phyloP scores from a whole-genome alignment of 2,329 filamentous ascomycete species.

The Penicillium sp. region DNA sequence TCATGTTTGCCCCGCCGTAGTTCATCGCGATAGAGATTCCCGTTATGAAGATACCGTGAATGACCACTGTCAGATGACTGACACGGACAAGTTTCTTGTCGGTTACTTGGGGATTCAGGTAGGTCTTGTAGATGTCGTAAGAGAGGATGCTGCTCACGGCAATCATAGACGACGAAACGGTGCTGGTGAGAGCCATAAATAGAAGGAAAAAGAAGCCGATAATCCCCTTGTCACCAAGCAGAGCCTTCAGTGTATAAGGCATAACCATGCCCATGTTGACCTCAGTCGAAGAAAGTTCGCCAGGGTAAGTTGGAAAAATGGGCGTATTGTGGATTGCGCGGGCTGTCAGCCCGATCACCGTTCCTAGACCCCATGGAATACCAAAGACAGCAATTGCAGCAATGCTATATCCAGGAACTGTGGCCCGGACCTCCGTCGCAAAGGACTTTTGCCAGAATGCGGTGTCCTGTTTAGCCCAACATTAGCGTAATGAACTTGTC shows the following conservation, averaged over 20 bases:
- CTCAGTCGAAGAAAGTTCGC: slow-evolving; percentile 40
- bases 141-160: slow-evolving; percentile 53
- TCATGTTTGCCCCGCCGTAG: slow-evolving; percentile 52
- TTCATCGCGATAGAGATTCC: slow-evolving; percentile 50
- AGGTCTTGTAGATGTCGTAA: slow-evolving; percentile 53
- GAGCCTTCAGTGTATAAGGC: slow-evolving; percentile 47
- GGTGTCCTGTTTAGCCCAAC: slow-evolving; percentile 37
- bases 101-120: slow-evolving; percentile 48
- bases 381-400: slow-evolving; percentile 48
- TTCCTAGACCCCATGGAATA: slow-evolving; percentile 50
- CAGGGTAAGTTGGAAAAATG: slow-evolving; percentile 47
- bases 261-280: slow-evolving; percentile 49
- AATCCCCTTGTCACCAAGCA: slow-evolving; percentile 46
- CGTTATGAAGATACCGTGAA: slow-evolving; percentile 51
- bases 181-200: slow-evolving; percentile 55
- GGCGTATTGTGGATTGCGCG: slow-evolving; percentile 49
- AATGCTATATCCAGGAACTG: slow-evolving; percentile 50
- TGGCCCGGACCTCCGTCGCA: slow-evolving; percentile 48
- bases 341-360: slow-evolving; percentile 48
- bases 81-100: slow-evolving; percentile 45
- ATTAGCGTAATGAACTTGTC: neutral
- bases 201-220: slow-evolving; percentile 49
- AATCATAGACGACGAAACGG: slow-evolving; percentile 52
- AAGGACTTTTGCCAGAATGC: slow-evolving; percentile 57
- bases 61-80: slow-evolving; percentile 50